These are phyloP conservation scores for Alternaria brassicae DNA, from an alignment of 2,329 filamentous ascomycete genomes.

Conservation along the genomic window DNA sequence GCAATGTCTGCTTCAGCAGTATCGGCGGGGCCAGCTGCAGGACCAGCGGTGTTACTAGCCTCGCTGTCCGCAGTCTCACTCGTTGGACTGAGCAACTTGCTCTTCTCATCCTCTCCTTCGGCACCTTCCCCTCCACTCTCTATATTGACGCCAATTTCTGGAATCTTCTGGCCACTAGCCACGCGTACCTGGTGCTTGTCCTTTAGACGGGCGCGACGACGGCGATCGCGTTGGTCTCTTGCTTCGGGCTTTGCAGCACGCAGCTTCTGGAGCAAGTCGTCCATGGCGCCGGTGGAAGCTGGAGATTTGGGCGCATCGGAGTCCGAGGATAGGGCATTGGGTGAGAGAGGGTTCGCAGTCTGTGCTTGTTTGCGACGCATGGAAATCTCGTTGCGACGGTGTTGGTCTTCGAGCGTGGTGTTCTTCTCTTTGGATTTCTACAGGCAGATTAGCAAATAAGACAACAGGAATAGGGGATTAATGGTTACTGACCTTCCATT, in stretches of 20 bases:
- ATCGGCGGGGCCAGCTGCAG: conserved; percentile 42
- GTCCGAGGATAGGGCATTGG: conserved; percentile 55
- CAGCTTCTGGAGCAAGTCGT: conserved; percentile 91
- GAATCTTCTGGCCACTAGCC: conserved; percentile 87
- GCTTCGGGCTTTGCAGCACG: conserved; percentile 90
- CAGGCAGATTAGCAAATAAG: conserved; percentile 10
- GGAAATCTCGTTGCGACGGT: conserved; percentile 84
- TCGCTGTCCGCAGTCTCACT: conserved; percentile 42
- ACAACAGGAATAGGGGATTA: not conserved
- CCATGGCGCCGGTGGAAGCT: conserved; percentile 90
- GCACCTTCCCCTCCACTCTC: conserved; percentile 31
- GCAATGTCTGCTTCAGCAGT: conserved; percentile 70
- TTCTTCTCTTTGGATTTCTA: conserved; percentile 94
- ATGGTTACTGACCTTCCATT: conserved; percentile 76
- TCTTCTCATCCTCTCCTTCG: conserved; percentile 52
- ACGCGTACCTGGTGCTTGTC: conserved; percentile 89
- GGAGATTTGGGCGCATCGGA: conserved; percentile 60
- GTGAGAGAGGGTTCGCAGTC: conserved; percentile 61
- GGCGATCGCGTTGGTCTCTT: conserved; percentile 85
- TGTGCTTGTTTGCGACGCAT: conserved; percentile 78
- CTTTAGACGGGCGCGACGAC: conserved; percentile 85
- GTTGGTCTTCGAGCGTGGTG: conserved; percentile 77
- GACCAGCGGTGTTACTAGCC: conserved; percentile 30
- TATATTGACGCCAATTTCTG: conserved; percentile 68
- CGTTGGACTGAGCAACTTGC: conserved; percentile 59